phyloP scores from a whole-genome alignment of 805 yeast species.

The Metschnikowia kofuensis region DNA sequence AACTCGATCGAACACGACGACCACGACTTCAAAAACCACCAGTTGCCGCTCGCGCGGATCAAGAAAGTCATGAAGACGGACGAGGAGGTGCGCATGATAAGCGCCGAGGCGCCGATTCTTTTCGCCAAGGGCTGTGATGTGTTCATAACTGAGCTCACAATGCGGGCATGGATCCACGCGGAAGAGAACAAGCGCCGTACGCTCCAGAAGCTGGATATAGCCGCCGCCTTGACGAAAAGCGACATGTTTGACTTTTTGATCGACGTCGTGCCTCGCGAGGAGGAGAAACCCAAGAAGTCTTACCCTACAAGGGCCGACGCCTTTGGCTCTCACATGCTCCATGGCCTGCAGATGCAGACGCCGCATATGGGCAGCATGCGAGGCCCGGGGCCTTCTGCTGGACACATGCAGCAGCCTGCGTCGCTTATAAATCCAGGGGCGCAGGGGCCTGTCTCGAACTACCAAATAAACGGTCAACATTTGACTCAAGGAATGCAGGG shows the following conservation, averaged over 20 bases:
- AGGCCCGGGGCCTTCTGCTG: not conserved
- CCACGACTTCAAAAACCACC: constrained; percentile 92
- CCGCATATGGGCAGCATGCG: constrained; percentile 5
- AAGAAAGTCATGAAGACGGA: constrained; percentile 98
- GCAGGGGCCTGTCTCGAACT: not conserved
- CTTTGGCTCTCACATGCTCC: constrained; percentile 16
- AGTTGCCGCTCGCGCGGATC: constrained; percentile 91
- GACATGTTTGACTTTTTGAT: constrained; percentile 98
- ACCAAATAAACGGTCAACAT: not conserved
- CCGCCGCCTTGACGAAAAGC: constrained; percentile 88
- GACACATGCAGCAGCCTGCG: not conserved
- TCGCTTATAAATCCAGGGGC: not conserved
- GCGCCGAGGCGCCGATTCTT: constrained; percentile 96
- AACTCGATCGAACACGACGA: constrained; percentile 86
- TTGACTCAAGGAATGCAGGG: not conserved
- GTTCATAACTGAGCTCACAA: constrained; percentile 92
- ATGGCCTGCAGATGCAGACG: constrained; percentile 8
- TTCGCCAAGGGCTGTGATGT: constrained; percentile 98
- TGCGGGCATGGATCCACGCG: constrained; percentile 99
- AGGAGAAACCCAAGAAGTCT: constrained; percentile 54
- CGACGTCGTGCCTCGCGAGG: constrained; percentile 93
- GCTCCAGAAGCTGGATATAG: constrained; percentile 88
- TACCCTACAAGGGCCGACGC: constrained; percentile 23
- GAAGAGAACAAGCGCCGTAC: constrained; percentile 95
- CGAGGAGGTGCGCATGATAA: constrained; percentile 94